Percentiles rank a stretch among this genome's conserved stretches.
Conservation (phyloP, 2,329 filamentous ascomycete genomes). For the Neoascochyta sp. region DNA sequence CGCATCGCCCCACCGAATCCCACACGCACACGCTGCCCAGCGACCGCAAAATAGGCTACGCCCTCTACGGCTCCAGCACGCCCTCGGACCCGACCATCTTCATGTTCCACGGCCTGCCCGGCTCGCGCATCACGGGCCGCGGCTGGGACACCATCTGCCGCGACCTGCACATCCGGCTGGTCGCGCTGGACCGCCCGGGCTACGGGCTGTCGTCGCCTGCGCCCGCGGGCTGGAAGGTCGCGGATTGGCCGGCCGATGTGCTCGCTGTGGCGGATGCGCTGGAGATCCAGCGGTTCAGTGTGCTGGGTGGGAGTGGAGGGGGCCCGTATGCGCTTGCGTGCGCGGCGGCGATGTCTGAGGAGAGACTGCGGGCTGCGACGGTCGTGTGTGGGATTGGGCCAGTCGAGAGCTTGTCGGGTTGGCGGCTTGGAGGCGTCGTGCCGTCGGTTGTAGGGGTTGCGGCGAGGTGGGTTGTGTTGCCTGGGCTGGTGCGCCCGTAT, state of each 20-base stretch:
- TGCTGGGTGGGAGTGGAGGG: no score
- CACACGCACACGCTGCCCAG: conserved; percentile 23
- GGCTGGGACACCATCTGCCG: conserved; percentile 25
- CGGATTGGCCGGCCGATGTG: conserved; percentile 42
- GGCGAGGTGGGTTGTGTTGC: no score
- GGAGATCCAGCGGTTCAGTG: conserved; percentile 26
- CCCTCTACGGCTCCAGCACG: conserved; percentile 39
- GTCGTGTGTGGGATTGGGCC: no score
- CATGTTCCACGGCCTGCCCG: conserved; percentile 43
- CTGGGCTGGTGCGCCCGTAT: no score
- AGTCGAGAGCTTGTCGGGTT: no score
- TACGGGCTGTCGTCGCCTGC: conserved; percentile 40
- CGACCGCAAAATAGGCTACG: conserved; percentile 39
- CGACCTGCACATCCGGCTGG: conserved; percentile 35
- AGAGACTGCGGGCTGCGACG: no score
- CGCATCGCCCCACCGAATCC: conserved; percentile 10
- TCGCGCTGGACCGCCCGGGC: conserved; percentile 44
- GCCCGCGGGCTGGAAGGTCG: conserved; percentile 7
- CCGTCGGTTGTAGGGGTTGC: no score
- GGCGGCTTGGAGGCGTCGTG: no score
- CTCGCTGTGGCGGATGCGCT: conserved; percentile 40
- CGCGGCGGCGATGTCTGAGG: no score
- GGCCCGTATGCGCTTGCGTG: no score
- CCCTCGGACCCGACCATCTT: conserved; percentile 37
- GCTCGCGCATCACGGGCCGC: conserved; percentile 40